Evolutionary conservation across 495 filamentous ascomycete species (phyloP).

Genomic region (Cairneyella variabilis): DNA sequence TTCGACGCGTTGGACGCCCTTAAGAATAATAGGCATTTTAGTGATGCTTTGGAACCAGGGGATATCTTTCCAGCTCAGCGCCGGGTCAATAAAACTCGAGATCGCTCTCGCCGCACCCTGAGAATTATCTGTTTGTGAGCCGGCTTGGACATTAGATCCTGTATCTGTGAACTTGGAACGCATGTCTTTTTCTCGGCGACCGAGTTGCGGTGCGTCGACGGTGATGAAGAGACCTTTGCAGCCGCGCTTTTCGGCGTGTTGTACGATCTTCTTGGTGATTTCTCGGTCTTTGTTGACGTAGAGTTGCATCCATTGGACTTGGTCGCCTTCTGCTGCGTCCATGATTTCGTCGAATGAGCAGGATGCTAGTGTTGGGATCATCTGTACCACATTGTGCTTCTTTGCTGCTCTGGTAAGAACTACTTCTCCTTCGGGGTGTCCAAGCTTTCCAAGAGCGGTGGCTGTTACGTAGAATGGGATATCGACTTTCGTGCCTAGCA

Average conservation of each 20-base stretch:
- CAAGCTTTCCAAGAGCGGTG: slow-evolving; percentile 88
- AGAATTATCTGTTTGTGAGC: slow-evolving; percentile 68
- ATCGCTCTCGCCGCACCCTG: slow-evolving; percentile 91
- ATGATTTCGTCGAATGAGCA: slow-evolving; percentile 97
- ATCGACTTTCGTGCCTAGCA: slow-evolving; percentile 80
- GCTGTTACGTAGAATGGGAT: slow-evolving; percentile 92
- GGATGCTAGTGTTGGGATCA: slow-evolving; percentile 97
- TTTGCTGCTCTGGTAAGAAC: slow-evolving; percentile 79
- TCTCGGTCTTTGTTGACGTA: slow-evolving; percentile 97
- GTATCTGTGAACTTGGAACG: slow-evolving; percentile 84
- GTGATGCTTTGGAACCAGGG: slow-evolving; percentile 92
- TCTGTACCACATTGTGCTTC: slow-evolving; percentile 86
- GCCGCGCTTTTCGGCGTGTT: slow-evolving; percentile 86
- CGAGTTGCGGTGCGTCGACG: slow-evolving; percentile 94
- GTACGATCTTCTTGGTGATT: slow-evolving; percentile 85
- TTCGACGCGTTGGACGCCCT: slow-evolving; percentile 94
- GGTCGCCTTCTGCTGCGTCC: slow-evolving; percentile 73
- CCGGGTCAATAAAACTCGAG: slow-evolving; percentile 92
- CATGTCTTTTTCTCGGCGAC: slow-evolving; percentile 93
- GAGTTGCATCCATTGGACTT: slow-evolving; percentile 95
- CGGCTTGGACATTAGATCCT: slow-evolving; percentile 78
- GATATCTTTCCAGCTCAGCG: slow-evolving; percentile 87
- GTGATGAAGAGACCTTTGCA: slow-evolving; percentile 98
- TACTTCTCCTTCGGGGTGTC: slow-evolving; percentile 85
- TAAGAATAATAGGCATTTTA: slow-evolving; percentile 93